phyloP scores from a whole-genome alignment of 176 grass and related monocot genomes.

The Melocanna baccifera region DNA sequence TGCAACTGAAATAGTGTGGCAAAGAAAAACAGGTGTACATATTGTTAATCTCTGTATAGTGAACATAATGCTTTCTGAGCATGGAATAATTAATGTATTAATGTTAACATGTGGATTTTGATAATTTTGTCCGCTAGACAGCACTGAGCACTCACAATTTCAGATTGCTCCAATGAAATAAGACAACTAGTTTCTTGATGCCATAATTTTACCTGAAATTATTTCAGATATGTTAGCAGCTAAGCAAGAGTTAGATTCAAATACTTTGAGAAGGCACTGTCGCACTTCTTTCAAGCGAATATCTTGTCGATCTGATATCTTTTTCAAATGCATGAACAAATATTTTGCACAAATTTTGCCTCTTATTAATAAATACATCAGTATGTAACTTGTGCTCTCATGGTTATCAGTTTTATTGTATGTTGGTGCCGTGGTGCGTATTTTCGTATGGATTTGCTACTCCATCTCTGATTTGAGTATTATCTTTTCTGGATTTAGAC shows the following conservation, averaged over 20 bases:
- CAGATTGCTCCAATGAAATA: not conserved
- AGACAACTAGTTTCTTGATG: not conserved
- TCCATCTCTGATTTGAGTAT: not conserved
- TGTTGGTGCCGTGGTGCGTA: not conserved
- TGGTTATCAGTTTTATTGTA: not conserved
- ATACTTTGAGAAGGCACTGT: not conserved
- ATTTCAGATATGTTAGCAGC: not conserved
- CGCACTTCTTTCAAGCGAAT: not conserved
- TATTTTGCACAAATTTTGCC: not conserved
- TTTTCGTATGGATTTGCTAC: not conserved
- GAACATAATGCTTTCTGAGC: not conserved
- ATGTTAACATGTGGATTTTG: not conserved
- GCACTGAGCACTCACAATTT: not conserved
- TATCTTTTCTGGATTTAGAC: slow-evolving; percentile 38
- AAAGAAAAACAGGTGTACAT: not conserved
- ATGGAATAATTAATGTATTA: not conserved
- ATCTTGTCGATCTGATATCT: not conserved
- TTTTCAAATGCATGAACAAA: not conserved
- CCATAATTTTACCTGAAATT: not conserved
- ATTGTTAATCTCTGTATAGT: not conserved
- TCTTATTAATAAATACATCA: not conserved
- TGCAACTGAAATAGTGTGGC: not conserved
- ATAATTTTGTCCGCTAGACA: not conserved
- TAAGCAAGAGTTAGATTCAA: not conserved
- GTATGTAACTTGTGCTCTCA: not conserved